These are phyloP conservation scores for Cyclospora cayetanensis DNA, from an alignment of 169 alveolate species.

Conservation along the genomic window DNA sequence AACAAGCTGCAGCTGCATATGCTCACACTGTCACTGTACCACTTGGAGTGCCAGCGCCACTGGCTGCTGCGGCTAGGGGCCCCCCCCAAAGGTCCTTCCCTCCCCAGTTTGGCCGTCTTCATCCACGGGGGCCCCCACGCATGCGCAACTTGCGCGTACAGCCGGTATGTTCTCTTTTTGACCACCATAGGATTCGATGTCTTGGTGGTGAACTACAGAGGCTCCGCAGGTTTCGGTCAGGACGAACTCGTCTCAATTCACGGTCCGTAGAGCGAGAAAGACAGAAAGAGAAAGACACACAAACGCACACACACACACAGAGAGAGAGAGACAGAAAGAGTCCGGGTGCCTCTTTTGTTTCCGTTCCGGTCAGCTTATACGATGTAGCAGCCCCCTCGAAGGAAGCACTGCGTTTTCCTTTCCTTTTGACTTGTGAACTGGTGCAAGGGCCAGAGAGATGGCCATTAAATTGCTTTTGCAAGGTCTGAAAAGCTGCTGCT, in stretches of 20 bases:
- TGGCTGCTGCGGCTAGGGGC: conserved; percentile 33
- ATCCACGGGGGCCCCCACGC: conserved; percentile 73
- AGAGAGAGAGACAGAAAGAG: too few relatives aligned
- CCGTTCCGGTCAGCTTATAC: too few relatives aligned
- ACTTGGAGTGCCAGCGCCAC: conserved; percentile 33
- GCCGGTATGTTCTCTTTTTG: conserved; percentile 5
- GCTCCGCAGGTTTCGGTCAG: conserved; percentile 72
- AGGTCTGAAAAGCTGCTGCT: too few relatives aligned
- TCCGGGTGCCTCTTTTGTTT: too few relatives aligned
- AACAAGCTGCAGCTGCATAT: conserved; percentile 51
- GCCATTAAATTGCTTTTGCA: too few relatives aligned
- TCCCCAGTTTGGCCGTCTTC: conserved; percentile 50
- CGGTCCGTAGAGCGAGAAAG: neutral
- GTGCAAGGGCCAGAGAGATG: too few relatives aligned
- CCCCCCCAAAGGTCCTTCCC: conserved; percentile 20
- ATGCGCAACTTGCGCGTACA: conserved; percentile 19
- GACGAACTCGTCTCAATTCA: conserved; percentile 60
- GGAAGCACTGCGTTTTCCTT: too few relatives aligned
- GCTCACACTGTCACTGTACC: conserved; percentile 21
- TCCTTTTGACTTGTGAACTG: too few relatives aligned
- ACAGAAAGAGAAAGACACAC: too few relatives aligned
- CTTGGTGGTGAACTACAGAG: conserved; percentile 66
- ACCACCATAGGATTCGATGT: conserved; percentile 54
- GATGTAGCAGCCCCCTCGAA: too few relatives aligned
- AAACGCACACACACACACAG: too few relatives aligned